phyloP scores from a whole-genome alignment of 768 basidiomycete species.

The Leccinum sublutescens region DNA sequence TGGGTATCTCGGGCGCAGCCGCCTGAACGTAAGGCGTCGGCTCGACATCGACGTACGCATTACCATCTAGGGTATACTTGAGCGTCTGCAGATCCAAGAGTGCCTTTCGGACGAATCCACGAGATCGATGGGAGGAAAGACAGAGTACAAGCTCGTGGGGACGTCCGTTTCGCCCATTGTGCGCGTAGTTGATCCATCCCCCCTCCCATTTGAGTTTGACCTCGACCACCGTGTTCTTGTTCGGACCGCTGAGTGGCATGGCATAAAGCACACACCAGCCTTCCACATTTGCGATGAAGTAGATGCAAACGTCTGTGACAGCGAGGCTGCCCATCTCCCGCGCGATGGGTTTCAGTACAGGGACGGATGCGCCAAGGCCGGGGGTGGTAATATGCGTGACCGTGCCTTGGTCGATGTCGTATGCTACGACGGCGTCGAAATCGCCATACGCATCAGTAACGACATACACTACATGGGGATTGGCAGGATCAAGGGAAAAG shows the following conservation, averaged over 20 bases:
- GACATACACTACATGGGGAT: constrained; percentile 33
- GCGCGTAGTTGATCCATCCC: constrained; percentile 29
- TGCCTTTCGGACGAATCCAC: constrained; percentile 27
- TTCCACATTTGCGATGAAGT: constrained; percentile 40
- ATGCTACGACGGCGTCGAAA: constrained; percentile 36
- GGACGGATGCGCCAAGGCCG: constrained; percentile 23
- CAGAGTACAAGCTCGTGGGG: constrained; percentile 34
- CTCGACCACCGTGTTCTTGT: constrained; percentile 32
- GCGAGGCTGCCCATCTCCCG: constrained; percentile 32
- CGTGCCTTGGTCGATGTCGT: constrained; percentile 29
- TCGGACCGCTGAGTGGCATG: constrained; percentile 30
- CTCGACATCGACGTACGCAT: constrained; percentile 28
- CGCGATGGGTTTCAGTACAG: constrained; percentile 35
- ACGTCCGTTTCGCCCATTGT: constrained; percentile 34
- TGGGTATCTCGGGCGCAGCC: constrained; percentile 24
- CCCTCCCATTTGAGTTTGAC: constrained; percentile 32
- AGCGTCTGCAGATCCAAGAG: constrained; percentile 30
- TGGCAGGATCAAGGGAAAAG: constrained; percentile 34
- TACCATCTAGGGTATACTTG: constrained; percentile 21
- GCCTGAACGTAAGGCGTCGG: constrained; percentile 36
- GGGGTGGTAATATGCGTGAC: constrained; percentile 41
- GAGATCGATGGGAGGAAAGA: constrained; percentile 33
- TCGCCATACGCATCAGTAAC: constrained; percentile 40
- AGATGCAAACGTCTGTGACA: constrained; percentile 28
- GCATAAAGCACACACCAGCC: constrained; percentile 35